Evolutionary conservation across 2,329 filamentous ascomycete genomes (phyloP).

Genomic region (Sodiomyces alkalinus): DNA sequence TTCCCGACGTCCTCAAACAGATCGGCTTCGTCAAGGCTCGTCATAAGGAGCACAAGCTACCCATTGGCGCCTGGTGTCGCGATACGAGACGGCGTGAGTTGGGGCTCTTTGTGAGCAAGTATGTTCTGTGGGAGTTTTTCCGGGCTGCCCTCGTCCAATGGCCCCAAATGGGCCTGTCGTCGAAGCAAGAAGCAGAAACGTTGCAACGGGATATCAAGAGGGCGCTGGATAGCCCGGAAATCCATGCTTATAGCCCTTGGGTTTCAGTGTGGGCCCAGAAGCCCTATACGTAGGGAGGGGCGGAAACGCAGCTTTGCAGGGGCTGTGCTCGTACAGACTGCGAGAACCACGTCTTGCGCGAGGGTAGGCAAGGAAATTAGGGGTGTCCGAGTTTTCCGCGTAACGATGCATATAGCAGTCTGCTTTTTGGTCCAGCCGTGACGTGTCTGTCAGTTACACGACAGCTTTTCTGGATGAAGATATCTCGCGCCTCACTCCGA

Average conservation of each 20-base stretch:
- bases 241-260: constrained; percentile 20
- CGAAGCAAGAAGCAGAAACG: constrained; percentile 16
- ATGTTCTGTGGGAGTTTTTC: constrained; percentile 18
- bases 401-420: too few species aligned
- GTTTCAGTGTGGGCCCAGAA: constrained; percentile 23
- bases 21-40: constrained; percentile 20
- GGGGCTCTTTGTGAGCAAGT: constrained; percentile 18
- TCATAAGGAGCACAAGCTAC: constrained; percentile 14
- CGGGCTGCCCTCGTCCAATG: constrained; percentile 17
- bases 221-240: constrained; percentile 15
- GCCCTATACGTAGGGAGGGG: too few species aligned
- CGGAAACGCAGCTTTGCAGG: too few species aligned
- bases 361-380: too few species aligned
- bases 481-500: too few species aligned
- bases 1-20: constrained; percentile 14
- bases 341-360: too few species aligned
- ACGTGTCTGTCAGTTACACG: too few species aligned
- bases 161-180: constrained; percentile 14
- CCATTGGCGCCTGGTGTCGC: constrained; percentile 22
- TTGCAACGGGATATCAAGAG: constrained; percentile 16
- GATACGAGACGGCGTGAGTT: constrained; percentile 19
- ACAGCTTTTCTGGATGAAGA: too few species aligned
- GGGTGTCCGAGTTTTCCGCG: too few species aligned
- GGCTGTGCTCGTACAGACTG: too few species aligned
- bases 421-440: too few species aligned